Evolutionary conservation across 2,329 filamentous ascomycete genomes (phyloP).

Genomic region (Acarospora socialis): DNA sequence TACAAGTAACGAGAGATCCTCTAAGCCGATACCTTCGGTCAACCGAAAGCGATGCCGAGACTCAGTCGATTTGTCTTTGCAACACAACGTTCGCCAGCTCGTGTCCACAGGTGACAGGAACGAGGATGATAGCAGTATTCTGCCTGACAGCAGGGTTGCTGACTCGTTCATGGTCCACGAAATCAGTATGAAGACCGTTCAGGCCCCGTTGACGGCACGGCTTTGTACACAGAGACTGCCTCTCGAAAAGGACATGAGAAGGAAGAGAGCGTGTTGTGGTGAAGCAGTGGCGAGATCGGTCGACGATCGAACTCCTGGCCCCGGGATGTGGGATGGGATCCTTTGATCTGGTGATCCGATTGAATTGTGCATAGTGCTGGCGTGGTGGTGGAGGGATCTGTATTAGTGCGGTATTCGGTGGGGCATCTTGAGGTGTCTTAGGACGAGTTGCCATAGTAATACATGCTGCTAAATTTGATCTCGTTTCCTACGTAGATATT

Average conservation of each 20-base stretch:
- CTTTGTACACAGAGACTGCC: conserved; percentile 8
- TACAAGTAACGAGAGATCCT: no score
- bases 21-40: conserved; percentile 5
- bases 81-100: conserved; percentile 10
- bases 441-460: no score
- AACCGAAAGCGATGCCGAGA: neutral
- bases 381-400: no score
- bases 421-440: no score
- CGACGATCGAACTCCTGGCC: conserved; percentile 2
- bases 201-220: neutral
- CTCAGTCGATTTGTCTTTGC: conserved; percentile 10
- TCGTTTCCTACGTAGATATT: no score
- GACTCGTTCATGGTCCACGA: conserved; percentile 10
- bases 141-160: conserved; percentile 10
- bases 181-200: conserved; percentile 2
- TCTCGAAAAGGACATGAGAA: conserved; percentile 9
- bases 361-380: no score
- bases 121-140: conserved; percentile 10
- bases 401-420: no score
- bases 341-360: no score
- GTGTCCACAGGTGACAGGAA: conserved; percentile 7
- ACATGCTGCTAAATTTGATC: no score
- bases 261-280: conserved; percentile 8
- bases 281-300: conserved; percentile 7
- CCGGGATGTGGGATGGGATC: conserved; percentile 11